phyloP scores from a whole-genome alignment of 768 basidiomycete species.

The Termitomyces sp. region DNA sequence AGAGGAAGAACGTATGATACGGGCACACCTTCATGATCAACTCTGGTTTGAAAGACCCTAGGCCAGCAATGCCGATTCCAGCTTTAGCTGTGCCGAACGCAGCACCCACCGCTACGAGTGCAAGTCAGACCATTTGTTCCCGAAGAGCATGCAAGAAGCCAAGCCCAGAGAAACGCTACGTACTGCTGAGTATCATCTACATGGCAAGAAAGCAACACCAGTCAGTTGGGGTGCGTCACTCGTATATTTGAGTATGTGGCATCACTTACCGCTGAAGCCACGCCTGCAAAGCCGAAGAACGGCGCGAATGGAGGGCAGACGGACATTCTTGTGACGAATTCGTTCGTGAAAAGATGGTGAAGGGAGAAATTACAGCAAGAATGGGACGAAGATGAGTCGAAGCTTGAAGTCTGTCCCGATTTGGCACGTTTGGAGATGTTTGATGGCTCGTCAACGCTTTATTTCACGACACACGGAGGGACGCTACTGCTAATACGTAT shows the following conservation, averaged over 20 bases:
- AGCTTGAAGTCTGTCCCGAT: not conserved
- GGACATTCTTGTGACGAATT: constrained; percentile 40
- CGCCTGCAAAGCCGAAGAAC: constrained; percentile 98
- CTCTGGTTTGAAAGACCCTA: constrained; percentile 93
- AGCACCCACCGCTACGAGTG: constrained; percentile 76
- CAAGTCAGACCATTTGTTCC: not conserved
- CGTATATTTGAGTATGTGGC: not conserved
- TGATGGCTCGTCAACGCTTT: not conserved
- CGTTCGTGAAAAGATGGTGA: not conserved
- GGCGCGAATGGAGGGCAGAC: constrained; percentile 91
- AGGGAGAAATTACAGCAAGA: not conserved
- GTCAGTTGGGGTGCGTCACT: constrained; percentile 4
- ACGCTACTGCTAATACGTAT: not conserved
- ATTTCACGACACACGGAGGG: not conserved
- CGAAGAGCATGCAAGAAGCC: not conserved
- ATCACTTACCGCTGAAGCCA: constrained; percentile 80
- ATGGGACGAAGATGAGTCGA: not conserved
- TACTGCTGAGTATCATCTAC: constrained; percentile 96
- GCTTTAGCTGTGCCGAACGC: constrained; percentile 96
- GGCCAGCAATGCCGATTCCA: constrained; percentile 94
- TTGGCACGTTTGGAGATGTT: constrained; percentile 2
- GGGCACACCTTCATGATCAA: constrained; percentile 91
- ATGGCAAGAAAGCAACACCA: not conserved
- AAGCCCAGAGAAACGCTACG: constrained; percentile 31
- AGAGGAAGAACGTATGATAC: not conserved